phyloP scores from a whole-genome alignment of 2,329 filamentous ascomycete genomes.

The Didymella exigua region DNA sequence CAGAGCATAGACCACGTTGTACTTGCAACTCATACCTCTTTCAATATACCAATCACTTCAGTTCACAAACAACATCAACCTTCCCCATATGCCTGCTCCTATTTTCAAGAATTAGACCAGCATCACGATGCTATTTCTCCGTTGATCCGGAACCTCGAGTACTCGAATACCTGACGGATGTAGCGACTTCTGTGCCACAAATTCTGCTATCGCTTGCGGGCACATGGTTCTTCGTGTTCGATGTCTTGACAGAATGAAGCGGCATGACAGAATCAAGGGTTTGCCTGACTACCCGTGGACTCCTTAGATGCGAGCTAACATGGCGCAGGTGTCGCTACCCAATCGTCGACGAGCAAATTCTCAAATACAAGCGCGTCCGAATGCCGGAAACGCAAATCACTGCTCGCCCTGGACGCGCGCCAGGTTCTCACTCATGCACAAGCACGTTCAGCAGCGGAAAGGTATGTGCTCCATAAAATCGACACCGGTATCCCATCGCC shows the following conservation, averaged over 20 bases:
- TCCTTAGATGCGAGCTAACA: background rate
- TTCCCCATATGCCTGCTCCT: background rate
- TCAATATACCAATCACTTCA: conserved; percentile 12
- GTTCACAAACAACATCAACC: background rate
- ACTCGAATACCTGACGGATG: no score
- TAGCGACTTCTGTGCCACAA: no score
- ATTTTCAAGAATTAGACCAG: background rate
- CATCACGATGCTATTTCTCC: background rate
- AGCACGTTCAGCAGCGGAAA: background rate
- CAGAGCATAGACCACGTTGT: conserved; percentile 5
- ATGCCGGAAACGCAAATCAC: background rate
- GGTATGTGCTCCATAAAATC: conserved; percentile 69
- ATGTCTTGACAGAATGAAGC: no score
- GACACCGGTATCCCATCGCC: conserved; percentile 74
- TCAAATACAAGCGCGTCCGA: background rate
- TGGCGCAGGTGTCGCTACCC: background rate
- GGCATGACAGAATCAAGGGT: no score
- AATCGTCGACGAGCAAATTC: no score
- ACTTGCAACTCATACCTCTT: conserved; percentile 9
- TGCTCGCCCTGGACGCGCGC: no score
- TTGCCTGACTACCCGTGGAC: no score
- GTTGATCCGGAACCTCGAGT: no score
- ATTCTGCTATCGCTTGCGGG: no score
- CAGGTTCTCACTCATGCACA: background rate
- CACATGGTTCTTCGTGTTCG: no score